phyloP scores from a whole-genome alignment of 169 alveolate species.

The Plasmodium reichenowi region DNA sequence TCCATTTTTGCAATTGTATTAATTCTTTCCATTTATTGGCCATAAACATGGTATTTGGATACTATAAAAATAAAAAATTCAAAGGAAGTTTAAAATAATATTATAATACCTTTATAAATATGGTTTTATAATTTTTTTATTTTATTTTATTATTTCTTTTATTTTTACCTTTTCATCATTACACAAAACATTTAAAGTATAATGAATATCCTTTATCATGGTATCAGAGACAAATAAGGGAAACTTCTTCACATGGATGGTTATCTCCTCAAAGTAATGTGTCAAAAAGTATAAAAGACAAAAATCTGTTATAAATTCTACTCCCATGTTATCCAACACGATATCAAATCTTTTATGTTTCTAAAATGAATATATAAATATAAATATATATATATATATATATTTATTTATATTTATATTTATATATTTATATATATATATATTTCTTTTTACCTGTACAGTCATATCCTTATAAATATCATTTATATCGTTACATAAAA shows the following conservation, averaged over 20 bases:
- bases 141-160: background rate
- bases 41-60: constrained; percentile 64
- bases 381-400: background rate
- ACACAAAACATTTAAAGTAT: constrained; percentile 24
- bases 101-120: background rate
- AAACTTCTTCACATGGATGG: constrained; percentile 45
- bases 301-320: constrained; percentile 52
- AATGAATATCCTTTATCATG: constrained; percentile 44
- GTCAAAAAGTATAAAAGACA: constrained; percentile 39
- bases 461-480: constrained; percentile 25
- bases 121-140: background rate
- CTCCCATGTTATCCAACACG: constrained; percentile 70
- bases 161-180: constrained; percentile 38
- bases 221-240: constrained; percentile 67
- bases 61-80: constrained; percentile 17
- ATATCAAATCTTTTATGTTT: constrained; percentile 41
- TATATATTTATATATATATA: no score
- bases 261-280: constrained; percentile 33
- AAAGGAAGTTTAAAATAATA: background rate
- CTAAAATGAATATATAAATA: constrained; percentile 4
- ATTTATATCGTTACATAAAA: constrained; percentile 21
- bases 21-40: constrained; percentile 64
- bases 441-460: constrained; percentile 6
- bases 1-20: constrained; percentile 27
- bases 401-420: no score